These are phyloP conservation scores for Beverwykella pulmonaria DNA, from an alignment of 495 filamentous ascomycete genomes.

Conservation along the genomic window DNA sequence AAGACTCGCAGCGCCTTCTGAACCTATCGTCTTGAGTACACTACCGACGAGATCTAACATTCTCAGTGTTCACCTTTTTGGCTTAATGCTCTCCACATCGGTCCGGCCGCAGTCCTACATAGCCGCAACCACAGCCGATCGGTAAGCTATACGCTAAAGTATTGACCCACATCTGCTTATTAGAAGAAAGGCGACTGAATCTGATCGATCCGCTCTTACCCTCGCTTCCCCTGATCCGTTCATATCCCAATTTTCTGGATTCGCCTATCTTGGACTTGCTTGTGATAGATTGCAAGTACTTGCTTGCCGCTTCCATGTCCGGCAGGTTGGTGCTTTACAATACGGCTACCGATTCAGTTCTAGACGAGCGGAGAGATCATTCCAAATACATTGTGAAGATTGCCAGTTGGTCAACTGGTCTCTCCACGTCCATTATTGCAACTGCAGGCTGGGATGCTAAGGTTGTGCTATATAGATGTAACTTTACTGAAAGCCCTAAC, in stretches of 20 bases:
- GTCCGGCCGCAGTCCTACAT: slow-evolving; percentile 32
- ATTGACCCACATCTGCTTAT: not conserved
- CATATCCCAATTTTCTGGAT: slow-evolving; percentile 53
- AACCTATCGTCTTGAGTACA: slow-evolving; percentile 47
- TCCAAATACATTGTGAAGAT: slow-evolving; percentile 65
- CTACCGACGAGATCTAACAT: slow-evolving; percentile 58
- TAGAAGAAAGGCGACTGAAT: slow-evolving; percentile 51
- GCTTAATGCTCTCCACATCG: slow-evolving; percentile 34
- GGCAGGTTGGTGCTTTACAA: slow-evolving; percentile 57
- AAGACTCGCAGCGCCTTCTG: slow-evolving; percentile 52
- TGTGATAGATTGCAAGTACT: slow-evolving; percentile 40
- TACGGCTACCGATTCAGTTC: slow-evolving; percentile 42
- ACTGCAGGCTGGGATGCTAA: slow-evolving; percentile 70
- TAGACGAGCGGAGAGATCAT: slow-evolving; percentile 61
- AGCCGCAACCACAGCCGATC: slow-evolving; percentile 54
- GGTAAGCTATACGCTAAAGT: not conserved
- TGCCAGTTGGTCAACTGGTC: slow-evolving; percentile 46
- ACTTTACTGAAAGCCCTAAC: not conserved
- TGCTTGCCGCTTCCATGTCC: slow-evolving; percentile 65
- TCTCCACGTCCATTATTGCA: slow-evolving; percentile 52
- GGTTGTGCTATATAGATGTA: slow-evolving; percentile 56
- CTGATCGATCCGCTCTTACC: slow-evolving; percentile 45
- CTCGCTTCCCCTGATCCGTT: slow-evolving; percentile 40
- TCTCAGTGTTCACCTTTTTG: slow-evolving; percentile 55
- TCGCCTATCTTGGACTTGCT: slow-evolving; percentile 62